Evolutionary conservation across 192 early-diverging fungal genomes (phyloP).

Genomic region (Dispira parvispora): DNA sequence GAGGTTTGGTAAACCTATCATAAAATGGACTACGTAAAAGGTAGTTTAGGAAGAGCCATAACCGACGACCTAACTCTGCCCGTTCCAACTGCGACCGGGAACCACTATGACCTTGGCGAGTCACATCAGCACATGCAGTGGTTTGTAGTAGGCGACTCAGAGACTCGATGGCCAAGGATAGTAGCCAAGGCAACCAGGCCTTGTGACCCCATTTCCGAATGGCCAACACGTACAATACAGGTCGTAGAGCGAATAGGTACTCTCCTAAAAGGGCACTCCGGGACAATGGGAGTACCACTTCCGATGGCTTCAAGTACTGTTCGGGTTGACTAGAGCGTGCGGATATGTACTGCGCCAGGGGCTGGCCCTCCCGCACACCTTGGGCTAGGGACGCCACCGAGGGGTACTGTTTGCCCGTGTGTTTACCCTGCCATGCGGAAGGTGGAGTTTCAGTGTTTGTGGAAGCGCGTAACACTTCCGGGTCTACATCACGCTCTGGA

Average conservation of each 20-base stretch:
- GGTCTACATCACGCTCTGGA: slow-evolving; percentile 51
- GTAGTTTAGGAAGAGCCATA: slow-evolving; percentile 62
- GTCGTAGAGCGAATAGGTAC: slow-evolving; percentile 65
- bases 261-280: slow-evolving; percentile 47
- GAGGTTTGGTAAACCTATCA: slow-evolving; percentile 45
- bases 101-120: neutral
- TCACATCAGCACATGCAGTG: slow-evolving; percentile 11
- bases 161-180: slow-evolving; percentile 63
- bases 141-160: slow-evolving; percentile 25
- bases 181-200: slow-evolving; percentile 71
- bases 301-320: slow-evolving; percentile 38
- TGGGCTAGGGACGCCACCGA: neutral
- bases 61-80: slow-evolving; percentile 52
- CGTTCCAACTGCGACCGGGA: slow-evolving; percentile 11
- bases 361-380: neutral
- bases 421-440: neutral
- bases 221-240: slow-evolving; percentile 68
- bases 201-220: slow-evolving; percentile 50
- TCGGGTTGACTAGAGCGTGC: slow-evolving; percentile 35
- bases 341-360: neutral
- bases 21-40: slow-evolving; percentile 77
- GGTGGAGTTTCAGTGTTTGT: slow-evolving; percentile 22
- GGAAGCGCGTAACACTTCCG: slow-evolving; percentile 17
- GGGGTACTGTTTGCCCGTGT: neutral
- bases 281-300: slow-evolving; percentile 43